Base-by-base conservation (phyloP, 805 yeast genomes). In the Candida tibetensis region DNA sequence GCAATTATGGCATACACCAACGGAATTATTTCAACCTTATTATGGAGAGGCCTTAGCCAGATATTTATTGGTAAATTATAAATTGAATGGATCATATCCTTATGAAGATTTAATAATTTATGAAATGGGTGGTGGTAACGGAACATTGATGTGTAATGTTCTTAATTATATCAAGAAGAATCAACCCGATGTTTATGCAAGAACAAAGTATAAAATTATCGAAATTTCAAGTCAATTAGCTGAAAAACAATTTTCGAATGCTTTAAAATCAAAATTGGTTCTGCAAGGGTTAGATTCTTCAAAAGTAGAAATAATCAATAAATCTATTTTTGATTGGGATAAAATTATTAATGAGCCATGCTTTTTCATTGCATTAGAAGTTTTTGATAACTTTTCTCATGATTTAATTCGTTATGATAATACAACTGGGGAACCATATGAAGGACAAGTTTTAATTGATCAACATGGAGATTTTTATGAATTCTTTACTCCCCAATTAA, bases 121-220 rank as follows among this genome's bases (percentile, higher is more conserved):
- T 60, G 96, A 88, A 60, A 77, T 85, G 71, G 96, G 95, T 42
- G 95, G 89, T 15, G 95, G 95, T 48, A 87, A 87, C 52, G 95
- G 95, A 29, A 86, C 95, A 0, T 60, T 87, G 42, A 87, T 88
- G 95, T 57, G 72, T 37, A 82, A 86, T 51, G 75, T 87, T 8
- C 59, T 87, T 45, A 80, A 81, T 51, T 86, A 71, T 54, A 72
- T 87, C 42, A 67, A 76, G 44, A 62, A 62, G 18, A 65, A 72
- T 15, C 81, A 82, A 46, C 90, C 95, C 0, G 89, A 83, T 27
- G 79, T 86, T n/a, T 87, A 85, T 56, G 58, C 64, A 9, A 68
- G 78, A 27, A 82, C 88, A 0, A 71, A 72, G 48, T 87, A 87
- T 55, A 78, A 76, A 54, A 80, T 85, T 37, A 79, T 85, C 45